Conservation (phyloP, 140 eudicot genomes). For the Erigeron philadelphicus region DNA sequence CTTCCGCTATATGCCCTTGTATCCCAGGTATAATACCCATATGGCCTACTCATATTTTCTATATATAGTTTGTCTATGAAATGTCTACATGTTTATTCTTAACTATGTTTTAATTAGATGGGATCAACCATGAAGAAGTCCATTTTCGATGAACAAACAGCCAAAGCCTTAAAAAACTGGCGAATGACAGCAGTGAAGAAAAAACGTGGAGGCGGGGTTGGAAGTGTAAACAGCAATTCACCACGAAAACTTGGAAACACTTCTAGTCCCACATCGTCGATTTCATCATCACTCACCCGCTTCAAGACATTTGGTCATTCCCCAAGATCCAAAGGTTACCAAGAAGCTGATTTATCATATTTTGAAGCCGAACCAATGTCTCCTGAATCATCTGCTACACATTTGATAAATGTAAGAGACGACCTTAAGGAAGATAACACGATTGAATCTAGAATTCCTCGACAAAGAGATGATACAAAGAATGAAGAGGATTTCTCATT, state of each 20-base stretch:
- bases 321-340: constrained; percentile 37
- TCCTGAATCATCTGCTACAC: constrained; percentile 27
- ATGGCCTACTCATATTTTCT: background rate
- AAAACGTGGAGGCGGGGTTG: constrained; percentile 31
- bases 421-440: constrained; percentile 30
- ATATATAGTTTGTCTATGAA: background rate
- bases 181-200: constrained; percentile 63
- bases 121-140: constrained; percentile 80
- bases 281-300: constrained; percentile 59
- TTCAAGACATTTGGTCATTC: constrained; percentile 68
- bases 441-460: constrained; percentile 28
- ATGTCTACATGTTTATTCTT: background rate
- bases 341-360: constrained; percentile 30
- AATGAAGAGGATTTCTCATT: constrained; percentile 64
- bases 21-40: constrained; percentile 60
- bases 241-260: constrained; percentile 29
- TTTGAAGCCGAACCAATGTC: constrained; percentile 37
- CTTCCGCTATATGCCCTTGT: constrained; percentile 90
- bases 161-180: constrained; percentile 66
- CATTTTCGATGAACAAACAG: constrained; percentile 77
- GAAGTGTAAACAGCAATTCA: constrained; percentile 26
- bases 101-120: constrained; percentile 49
- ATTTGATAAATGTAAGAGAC: constrained; percentile 35
- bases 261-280: constrained; percentile 41
- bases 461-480: constrained; percentile 25